Conservation (phyloP, 306 rosid species). For the Acacia confusa region DNA sequence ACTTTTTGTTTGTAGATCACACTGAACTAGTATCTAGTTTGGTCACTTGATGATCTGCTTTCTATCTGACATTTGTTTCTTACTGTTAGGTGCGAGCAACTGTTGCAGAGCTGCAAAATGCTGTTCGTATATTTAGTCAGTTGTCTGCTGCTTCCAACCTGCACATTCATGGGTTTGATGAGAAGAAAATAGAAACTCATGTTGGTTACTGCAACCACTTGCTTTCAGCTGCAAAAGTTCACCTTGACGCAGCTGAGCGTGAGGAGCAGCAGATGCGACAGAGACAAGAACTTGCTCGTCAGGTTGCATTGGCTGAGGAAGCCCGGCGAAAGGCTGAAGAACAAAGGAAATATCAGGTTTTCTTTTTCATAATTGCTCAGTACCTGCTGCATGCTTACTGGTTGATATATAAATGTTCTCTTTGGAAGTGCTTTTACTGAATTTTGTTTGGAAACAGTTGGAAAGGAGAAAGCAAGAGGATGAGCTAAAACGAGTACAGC, state of each 20-base stretch:
- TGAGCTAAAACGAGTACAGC: constrained; percentile 85
- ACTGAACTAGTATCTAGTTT: background rate
- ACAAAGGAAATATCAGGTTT: constrained; percentile 88
- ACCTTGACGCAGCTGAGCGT: constrained; percentile 87
- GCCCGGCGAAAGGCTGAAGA: constrained; percentile 98
- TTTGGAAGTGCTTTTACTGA: constrained; percentile 18
- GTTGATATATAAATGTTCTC: constrained; percentile 18
- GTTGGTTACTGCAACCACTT: constrained; percentile 93
- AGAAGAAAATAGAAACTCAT: constrained; percentile 98
- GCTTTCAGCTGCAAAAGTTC: constrained; percentile 84
- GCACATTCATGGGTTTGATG: constrained; percentile 97
- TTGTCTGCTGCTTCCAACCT: constrained; percentile 99
- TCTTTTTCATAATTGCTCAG: constrained; percentile 27
- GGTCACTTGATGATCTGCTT: background rate
- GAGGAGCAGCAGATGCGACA: constrained; percentile 92
- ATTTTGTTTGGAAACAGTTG: constrained; percentile 56
- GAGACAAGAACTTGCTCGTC: constrained; percentile 96
- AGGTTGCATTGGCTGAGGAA: constrained; percentile 90
- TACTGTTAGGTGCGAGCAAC: constrained; percentile 80
- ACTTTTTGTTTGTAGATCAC: background rate
- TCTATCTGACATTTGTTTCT: constrained; percentile 29
- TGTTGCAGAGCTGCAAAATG: constrained; percentile 90
- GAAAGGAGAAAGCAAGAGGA: constrained; percentile 98
- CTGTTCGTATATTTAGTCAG: constrained; percentile 94
- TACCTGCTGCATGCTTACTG: constrained; percentile 17